A percentile compares a stretch with the other conserved stretches of the same genome.
phyloP scores from a whole-genome alignment of 768 basidiomycete species.

The Pleurotus sapidus region DNA sequence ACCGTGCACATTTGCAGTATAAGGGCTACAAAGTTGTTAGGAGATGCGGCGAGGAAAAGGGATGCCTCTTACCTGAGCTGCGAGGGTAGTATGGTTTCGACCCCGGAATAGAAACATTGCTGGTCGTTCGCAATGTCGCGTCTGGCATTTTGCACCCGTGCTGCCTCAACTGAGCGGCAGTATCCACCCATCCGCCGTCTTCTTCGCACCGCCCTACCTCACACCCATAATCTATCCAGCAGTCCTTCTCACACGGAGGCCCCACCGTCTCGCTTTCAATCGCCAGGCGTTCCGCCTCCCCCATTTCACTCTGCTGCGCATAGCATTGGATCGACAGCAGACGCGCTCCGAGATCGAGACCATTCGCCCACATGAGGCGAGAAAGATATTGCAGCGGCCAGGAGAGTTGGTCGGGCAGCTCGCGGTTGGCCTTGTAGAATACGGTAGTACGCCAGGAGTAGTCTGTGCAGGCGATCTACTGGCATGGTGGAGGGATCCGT shows the following conservation, averaged over 20 bases:
- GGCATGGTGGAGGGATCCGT: constrained; percentile 25
- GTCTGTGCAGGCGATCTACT: constrained; percentile 52
- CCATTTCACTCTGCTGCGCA: constrained; percentile 72
- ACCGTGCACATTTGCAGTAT: constrained; percentile 61
- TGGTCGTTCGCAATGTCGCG: constrained; percentile 36
- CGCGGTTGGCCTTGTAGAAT: constrained; percentile 71
- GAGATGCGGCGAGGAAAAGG: neutral
- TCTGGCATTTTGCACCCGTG: constrained; percentile 53
- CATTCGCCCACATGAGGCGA: constrained; percentile 37
- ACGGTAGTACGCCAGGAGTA: constrained; percentile 80
- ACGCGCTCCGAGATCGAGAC: constrained; percentile 58
- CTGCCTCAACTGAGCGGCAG: constrained; percentile 67
- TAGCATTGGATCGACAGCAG: constrained; percentile 79
- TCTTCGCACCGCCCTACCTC: constrained; percentile 44
- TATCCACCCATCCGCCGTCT: constrained; percentile 75
- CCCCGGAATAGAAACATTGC: constrained; percentile 44
- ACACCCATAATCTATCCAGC: constrained; percentile 53
- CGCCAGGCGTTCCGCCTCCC: constrained; percentile 68
- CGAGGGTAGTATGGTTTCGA: constrained; percentile 35
- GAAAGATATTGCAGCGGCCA: constrained; percentile 66
- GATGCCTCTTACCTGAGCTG: constrained; percentile 53
- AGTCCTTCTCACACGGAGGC: constrained; percentile 56
- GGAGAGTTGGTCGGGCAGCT: constrained; percentile 54
- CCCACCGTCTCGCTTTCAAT: constrained; percentile 65
- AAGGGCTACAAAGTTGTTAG: constrained; percentile 39